phyloP scores from a whole-genome alignment of 352 stramenopile species.

The Phytophthora citricola region DNA sequence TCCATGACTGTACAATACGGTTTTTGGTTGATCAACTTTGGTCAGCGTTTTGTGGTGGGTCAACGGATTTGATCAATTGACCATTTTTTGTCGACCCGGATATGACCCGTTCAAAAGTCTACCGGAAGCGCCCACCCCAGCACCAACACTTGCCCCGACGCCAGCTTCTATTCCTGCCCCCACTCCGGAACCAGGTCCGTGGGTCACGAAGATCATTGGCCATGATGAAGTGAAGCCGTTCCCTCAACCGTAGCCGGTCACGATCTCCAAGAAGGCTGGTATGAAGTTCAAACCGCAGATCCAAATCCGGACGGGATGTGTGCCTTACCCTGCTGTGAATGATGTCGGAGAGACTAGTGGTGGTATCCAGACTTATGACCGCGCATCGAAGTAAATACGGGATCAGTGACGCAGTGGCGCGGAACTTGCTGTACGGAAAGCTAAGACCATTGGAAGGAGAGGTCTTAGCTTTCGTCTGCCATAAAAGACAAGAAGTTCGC shows the following conservation, averaged over 20 bases:
- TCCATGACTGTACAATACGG: too few species aligned
- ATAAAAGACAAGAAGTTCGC: too few species aligned
- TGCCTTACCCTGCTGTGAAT: slow-evolving; percentile 8
- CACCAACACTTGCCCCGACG: background rate
- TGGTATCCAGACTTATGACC: background rate
- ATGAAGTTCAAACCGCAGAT: slow-evolving; percentile 14
- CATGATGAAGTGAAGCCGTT: slow-evolving; percentile 8
- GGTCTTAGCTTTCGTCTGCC: too few species aligned
- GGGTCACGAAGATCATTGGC: slow-evolving; percentile 1
- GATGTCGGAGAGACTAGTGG: slow-evolving; percentile 2
- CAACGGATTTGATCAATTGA: too few species aligned
- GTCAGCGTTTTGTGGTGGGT: too few species aligned
- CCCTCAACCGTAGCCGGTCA: slow-evolving; percentile 5
- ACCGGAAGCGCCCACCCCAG: background rate
- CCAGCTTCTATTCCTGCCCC: background rate
- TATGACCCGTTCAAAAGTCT: too few species aligned
- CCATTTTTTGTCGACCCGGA: too few species aligned
- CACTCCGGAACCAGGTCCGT: slow-evolving; percentile 7
- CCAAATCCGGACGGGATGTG: slow-evolving; percentile 7
- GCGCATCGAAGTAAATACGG: too few species aligned
- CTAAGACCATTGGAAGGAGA: too few species aligned
- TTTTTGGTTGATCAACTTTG: too few species aligned
- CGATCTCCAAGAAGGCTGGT: slow-evolving; percentile 8
- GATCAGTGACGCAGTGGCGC: too few species aligned
- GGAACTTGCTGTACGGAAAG: too few species aligned